phyloP scores from a whole-genome alignment of 139 green algal species.

The Tetratostichococcus sp. region DNA sequence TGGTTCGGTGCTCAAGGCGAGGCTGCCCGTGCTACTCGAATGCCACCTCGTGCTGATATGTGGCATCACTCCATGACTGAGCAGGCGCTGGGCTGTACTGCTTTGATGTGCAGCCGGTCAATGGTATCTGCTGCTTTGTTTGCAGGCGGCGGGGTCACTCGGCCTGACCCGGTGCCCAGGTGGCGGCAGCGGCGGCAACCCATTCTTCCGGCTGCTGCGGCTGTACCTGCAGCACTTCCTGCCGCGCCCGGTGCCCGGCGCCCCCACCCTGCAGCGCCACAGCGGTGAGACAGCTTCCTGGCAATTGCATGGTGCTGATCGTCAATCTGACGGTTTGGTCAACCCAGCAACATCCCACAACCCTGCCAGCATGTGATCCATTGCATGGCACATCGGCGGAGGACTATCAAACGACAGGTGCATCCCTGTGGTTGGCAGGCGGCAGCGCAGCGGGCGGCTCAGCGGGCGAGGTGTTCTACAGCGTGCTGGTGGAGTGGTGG shows the following conservation, averaged over 20 bases:
- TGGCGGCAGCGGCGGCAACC: conserved; percentile 24
- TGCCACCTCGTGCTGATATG: no score
- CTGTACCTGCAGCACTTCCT: conserved; percentile 63
- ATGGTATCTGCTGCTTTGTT: no score
- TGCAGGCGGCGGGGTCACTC: neutral
- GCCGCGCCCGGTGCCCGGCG: conserved; percentile 28
- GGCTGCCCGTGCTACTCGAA: neutral
- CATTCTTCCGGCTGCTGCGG: conserved; percentile 60
- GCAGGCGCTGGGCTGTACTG: no score
- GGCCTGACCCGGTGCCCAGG: neutral
- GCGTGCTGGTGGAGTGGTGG: conserved; percentile 76
- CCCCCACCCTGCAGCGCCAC: neutral
- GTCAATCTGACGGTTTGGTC: no score
- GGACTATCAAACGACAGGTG: no score
- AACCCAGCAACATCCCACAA: no score
- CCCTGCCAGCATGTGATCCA: no score
- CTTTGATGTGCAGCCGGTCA: no score
- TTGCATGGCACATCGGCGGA: no score
- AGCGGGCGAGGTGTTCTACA: conserved; percentile 40
- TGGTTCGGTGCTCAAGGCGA: conserved; percentile 25
- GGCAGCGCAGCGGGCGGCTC: neutral
- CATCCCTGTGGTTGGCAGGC: neutral
- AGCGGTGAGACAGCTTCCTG: neutral
- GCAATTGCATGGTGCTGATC: no score
- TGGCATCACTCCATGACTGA: no score